These are phyloP conservation scores for Takashimella tepidaria DNA, from an alignment of 1,284 basidiomycete species.

Conservation along the genomic window DNA sequence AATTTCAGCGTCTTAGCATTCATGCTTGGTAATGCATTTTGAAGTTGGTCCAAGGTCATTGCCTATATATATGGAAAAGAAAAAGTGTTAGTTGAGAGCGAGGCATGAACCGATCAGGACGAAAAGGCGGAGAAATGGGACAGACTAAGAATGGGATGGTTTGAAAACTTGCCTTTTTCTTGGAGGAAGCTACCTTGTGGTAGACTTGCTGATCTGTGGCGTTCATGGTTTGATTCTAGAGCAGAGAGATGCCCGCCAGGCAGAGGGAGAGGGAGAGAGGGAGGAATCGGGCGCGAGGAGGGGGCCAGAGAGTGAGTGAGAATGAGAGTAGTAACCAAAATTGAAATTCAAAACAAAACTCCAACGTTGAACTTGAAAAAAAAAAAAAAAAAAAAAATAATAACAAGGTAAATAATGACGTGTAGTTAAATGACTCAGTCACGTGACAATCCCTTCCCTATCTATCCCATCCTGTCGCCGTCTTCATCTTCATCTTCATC, in stretches of 20 bases:
- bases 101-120: not conserved
- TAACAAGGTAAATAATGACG: too few relatives aligned
- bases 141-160: too few relatives aligned
- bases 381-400: not conserved
- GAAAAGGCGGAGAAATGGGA: not conserved
- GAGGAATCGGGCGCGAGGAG: too few relatives aligned
- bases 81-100: not conserved
- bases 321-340: not conserved
- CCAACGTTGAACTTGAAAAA: not conserved
- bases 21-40: slow-evolving; percentile 24
- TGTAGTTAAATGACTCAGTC: not conserved
- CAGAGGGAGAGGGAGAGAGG: not conserved
- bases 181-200: slow-evolving; percentile 40
- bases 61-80: too few relatives aligned
- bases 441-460: not conserved
- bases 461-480: not conserved
- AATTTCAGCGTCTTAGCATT: slow-evolving; percentile 20
- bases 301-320: not conserved
- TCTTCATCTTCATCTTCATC: slow-evolving; percentile 1
- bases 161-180: slow-evolving; percentile 39
- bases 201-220: slow-evolving; percentile 43
- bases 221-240: slow-evolving; percentile 21
- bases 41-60: slow-evolving; percentile 27
- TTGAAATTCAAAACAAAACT: not conserved
- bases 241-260: slow-evolving; percentile 3